Conservation (phyloP, 805 yeast species). For the Hanseniaspora lachancei region DNA sequence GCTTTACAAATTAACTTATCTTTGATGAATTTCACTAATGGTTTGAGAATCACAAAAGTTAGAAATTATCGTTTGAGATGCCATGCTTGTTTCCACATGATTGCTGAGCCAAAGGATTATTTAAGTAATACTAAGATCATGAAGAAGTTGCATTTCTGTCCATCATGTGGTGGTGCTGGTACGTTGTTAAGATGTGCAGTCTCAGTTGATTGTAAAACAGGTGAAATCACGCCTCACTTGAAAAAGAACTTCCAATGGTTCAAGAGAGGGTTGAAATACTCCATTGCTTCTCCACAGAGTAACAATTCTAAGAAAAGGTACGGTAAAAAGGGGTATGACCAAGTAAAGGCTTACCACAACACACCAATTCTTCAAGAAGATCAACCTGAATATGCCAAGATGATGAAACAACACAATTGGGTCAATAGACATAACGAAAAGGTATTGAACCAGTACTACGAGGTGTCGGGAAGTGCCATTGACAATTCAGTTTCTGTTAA, state of each 20-base stretch:
- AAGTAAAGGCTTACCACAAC: constrained; percentile 32
- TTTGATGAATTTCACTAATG: constrained; percentile 71
- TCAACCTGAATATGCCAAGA: constrained; percentile 83
- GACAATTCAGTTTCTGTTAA: constrained; percentile 40
- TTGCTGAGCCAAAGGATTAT: constrained; percentile 60
- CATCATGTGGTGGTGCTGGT: constrained; percentile 79
- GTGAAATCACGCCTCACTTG: constrained; percentile 74
- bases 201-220: constrained; percentile 63
- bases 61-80: constrained; percentile 91
- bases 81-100: constrained; percentile 84
- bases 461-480: constrained; percentile 42
- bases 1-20: constrained; percentile 81
- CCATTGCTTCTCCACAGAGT: constrained; percentile 78
- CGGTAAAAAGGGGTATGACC: constrained; percentile 67
- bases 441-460: constrained; percentile 73
- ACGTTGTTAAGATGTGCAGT: constrained; percentile 86
- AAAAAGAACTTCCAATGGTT: constrained; percentile 91
- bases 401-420: constrained; percentile 80
- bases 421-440: constrained; percentile 76
- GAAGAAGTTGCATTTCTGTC: constrained; percentile 75
- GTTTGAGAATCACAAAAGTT: constrained; percentile 70
- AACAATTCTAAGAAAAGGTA: constrained; percentile 54
- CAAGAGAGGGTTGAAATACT: constrained; percentile 69
- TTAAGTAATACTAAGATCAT: constrained; percentile 6
- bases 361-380: constrained; percentile 73